Evolutionary conservation across 805 yeast genomes (phyloP), one percentile per base, ranked within the genome.

Genomic region (Kazachstania martiniae): DNA sequence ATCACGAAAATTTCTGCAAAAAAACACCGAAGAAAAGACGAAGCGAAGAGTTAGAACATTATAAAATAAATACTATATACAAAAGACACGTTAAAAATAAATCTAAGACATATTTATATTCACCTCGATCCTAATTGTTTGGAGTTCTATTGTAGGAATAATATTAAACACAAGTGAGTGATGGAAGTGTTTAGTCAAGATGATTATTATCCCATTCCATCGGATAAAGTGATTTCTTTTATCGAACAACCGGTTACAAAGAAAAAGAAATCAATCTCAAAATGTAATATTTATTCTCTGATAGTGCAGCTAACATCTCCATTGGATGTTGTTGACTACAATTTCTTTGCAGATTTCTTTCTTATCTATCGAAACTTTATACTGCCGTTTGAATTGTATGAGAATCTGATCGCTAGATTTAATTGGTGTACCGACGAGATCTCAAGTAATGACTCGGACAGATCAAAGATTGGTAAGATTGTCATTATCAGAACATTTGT

Each of bases 401-500:
- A 70, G 35, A 57, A 80, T 21, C 58, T 87, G 21, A 48, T 78
- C 16, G 65, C 77, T 16, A 65, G 96, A 32, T 60, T 85, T 23
- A 63, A 72, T 8, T 84, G 95, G 94, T 72, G 85, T 16, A 55
- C 81, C 17, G 67, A 65, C 14, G 49, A 49, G 14, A 47, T 59
- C 8, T 38, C 36, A 6, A 22, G 35, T 7, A 21, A 22, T 6
- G 32, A 36, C 15, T 5, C n/a, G 5, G 15, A 29, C 12, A 24
- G 33, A 12, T 15, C 21, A 24, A 53, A 52, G 28, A 49, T 68
- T 3, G 94, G 93, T 1, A 70, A 76, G 37, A 62, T 80, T 28
- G 77, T 79, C 2, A 62, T 83, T 9, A 68, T 87, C 23, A 66
- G 97, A 46, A 78, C 94, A 0, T 89, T 87, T 61, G 95, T 84